A percentile compares a stretch with the other conserved stretches of the same genome.
phyloP scores from a whole-genome alignment of 2,329 filamentous ascomycete species.

The Plectosphaerella cucumerina region DNA sequence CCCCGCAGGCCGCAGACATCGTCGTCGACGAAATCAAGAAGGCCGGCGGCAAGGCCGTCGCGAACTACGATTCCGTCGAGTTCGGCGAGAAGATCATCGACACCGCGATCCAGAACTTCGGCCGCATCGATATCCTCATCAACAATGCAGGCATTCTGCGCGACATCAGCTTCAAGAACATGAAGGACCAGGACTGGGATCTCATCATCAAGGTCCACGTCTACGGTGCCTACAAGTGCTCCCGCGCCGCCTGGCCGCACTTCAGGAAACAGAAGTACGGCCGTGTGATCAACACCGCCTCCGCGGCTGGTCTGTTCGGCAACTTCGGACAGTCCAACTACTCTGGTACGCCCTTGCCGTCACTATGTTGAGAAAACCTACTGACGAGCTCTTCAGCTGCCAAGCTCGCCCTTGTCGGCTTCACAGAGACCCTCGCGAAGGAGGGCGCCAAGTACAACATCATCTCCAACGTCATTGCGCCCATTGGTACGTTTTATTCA shows the following conservation, averaged over 20 bases:
- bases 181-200: constrained; percentile 97
- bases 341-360: constrained; percentile 51
- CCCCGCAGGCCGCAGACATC: constrained; percentile 67
- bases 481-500: constrained; percentile 50
- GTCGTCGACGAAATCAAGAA: constrained; percentile 80
- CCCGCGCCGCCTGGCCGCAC: constrained; percentile 91
- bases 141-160: constrained; percentile 97
- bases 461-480: constrained; percentile 88
- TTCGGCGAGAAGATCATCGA: constrained; percentile 93
- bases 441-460: constrained; percentile 99
- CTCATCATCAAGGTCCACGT: constrained; percentile 90
- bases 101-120: constrained; percentile 74
- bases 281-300: constrained; percentile 92
- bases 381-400: constrained; percentile 52
- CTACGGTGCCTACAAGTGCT: constrained; percentile 90
- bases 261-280: constrained; percentile 99
- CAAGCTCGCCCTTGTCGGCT: constrained; percentile 92
- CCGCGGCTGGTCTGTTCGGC: constrained; percentile 92
- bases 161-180: constrained; percentile 97
- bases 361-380: not conserved
- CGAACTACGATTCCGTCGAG: constrained; percentile 95
- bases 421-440: constrained; percentile 96
- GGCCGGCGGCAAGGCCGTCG: constrained; percentile 90
- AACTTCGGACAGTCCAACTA: constrained; percentile 97
- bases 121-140: constrained; percentile 89